These are phyloP conservation scores for Neodidymelliopsis sp. DNA, from an alignment of 2,329 filamentous ascomycete genomes.

Conservation along the genomic window DNA sequence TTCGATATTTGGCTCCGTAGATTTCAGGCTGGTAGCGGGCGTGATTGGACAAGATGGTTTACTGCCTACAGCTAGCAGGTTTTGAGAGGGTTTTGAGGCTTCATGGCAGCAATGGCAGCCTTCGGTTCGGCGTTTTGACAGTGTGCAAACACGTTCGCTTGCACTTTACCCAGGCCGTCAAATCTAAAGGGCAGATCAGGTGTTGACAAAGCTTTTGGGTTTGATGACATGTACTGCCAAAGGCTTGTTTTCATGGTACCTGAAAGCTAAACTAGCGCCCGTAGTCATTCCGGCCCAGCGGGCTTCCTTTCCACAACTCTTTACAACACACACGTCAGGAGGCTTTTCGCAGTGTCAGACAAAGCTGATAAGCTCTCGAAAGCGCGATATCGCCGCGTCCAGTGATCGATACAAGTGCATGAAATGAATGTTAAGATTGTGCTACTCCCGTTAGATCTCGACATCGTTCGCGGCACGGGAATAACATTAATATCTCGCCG, in stretches of 20 bases:
- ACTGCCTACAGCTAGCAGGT: background rate
- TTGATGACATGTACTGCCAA: too few relatives aligned
- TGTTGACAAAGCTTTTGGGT: too few relatives aligned
- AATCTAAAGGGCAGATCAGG: background rate
- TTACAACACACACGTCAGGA: too few relatives aligned
- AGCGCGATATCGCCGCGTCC: too few relatives aligned
- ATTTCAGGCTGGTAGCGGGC: constrained; percentile 4
- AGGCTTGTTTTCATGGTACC: too few relatives aligned
- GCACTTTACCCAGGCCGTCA: background rate
- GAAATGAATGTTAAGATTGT: background rate
- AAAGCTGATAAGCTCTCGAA: too few relatives aligned
- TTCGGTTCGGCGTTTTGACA: background rate
- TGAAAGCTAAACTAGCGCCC: too few relatives aligned
- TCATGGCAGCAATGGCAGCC: background rate
- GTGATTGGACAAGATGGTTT: constrained; percentile 2
- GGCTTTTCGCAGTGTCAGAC: too few relatives aligned
- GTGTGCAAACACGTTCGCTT: background rate
- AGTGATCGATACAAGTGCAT: too few relatives aligned
- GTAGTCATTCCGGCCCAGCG: too few relatives aligned
- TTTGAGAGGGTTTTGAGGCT: constrained; percentile 3
- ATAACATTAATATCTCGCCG: background rate
- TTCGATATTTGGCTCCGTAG: constrained; percentile 11
- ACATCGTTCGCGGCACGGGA: constrained; percentile 2
- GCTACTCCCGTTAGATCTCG: background rate
- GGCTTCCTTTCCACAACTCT: too few relatives aligned